Evolutionary conservation across 345 rosid genomes (phyloP), one percentile per base, ranked within the genome.

Genomic region (Balakata baccata): DNA sequence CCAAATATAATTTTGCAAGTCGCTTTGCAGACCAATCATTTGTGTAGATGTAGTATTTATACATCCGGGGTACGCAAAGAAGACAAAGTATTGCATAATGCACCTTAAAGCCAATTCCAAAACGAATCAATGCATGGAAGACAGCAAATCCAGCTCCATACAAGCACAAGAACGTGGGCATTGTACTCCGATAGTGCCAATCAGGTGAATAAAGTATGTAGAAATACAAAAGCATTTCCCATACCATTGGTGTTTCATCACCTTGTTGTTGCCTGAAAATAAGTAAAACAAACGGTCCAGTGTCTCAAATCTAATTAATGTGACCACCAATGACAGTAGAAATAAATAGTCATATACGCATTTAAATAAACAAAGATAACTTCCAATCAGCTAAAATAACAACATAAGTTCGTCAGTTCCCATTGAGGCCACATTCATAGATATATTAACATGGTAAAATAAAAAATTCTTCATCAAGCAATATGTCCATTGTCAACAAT

Each of bases 171-270:
- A 95, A 90, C 47, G 94, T 92, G 43, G 99, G 99, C 99, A 95
- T 95, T 0, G 97, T 90, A 72, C 97, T 89, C 58, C 87, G 79
- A 78, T 95, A 95, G 79, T 95, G 99, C 99, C 99, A 95, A 80
- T 95, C 97, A 45, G 99, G 99, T 17, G 99, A 95, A 83, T 92
- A 90, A 47, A 92, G 90, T 80, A 92, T 95, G 86, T 90, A 95
- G 78, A 95, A 82, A 77, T 94, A 95, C 57, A 95, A 88, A 62
- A 95, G 98, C 88, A 95, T 86, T 80, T 91, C 98, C 99, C 99
- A 93, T 59, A 95, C 98, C 99, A 93, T 93, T 2, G 98, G 97
- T 0, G 99, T 95, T 79, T 95, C 98, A 83, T 95, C 99, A 77
- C 97, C 89, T 77, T 91, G 98, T 81, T 90, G 98, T 79, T 91